phyloP scores from a whole-genome alignment of 345 rosid species.

The Anastatica hierochuntica region DNA sequence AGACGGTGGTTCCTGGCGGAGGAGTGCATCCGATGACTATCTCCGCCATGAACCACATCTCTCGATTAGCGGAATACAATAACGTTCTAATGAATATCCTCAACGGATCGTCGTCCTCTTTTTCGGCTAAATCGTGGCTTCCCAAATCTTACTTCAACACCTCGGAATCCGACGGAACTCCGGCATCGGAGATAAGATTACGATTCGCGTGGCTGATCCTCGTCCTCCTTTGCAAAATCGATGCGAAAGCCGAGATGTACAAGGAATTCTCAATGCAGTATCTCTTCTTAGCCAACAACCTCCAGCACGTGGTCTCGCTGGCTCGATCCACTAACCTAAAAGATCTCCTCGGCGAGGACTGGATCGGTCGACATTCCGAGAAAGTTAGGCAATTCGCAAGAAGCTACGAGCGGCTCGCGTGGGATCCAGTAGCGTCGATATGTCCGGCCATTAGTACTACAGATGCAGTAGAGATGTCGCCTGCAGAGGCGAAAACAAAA shows the following conservation, averaged over 20 bases:
- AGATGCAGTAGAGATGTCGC: slow-evolving; percentile 20
- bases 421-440: slow-evolving; percentile 35
- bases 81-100: slow-evolving; percentile 33
- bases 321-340: slow-evolving; percentile 43
- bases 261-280: slow-evolving; percentile 40
- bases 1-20: slow-evolving; percentile 29
- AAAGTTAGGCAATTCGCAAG: slow-evolving; percentile 41
- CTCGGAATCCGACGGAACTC: slow-evolving; percentile 11
- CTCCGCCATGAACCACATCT: slow-evolving; percentile 41
- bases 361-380: slow-evolving; percentile 41
- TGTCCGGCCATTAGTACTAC: slow-evolving; percentile 34
- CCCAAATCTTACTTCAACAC: slow-evolving; percentile 36
- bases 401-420: slow-evolving; percentile 48
- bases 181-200: slow-evolving; percentile 24
- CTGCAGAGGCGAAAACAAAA: slow-evolving; percentile 29
- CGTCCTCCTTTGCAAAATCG: slow-evolving; percentile 57
- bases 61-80: slow-evolving; percentile 45
- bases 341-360: slow-evolving; percentile 48
- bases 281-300: slow-evolving; percentile 66
- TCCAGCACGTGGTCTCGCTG: slow-evolving; percentile 39
- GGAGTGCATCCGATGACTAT: slow-evolving; percentile 48
- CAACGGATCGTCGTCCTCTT: slow-evolving; percentile 35
- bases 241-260: slow-evolving; percentile 48
- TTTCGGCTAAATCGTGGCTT: slow-evolving; percentile 22
- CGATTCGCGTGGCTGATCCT: slow-evolving; percentile 52